Base-by-base conservation (phyloP, 768 basidiomycete genomes). In the Collybia mongolica region DNA sequence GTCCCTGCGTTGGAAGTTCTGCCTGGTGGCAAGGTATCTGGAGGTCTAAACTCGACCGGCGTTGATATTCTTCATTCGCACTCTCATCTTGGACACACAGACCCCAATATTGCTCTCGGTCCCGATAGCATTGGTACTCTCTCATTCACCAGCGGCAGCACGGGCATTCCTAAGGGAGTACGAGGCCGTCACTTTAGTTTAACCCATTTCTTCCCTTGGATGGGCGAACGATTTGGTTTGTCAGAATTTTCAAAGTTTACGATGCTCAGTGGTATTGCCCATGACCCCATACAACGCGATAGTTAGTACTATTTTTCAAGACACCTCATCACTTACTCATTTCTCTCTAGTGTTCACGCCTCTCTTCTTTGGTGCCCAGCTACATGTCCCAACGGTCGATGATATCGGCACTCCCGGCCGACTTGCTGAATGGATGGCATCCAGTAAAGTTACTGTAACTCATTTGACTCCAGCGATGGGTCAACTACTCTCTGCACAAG, bases 161-260 rank as follows among this genome's bases (percentile, higher is more conserved):
- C 97, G 0, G 96, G 97, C 23, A 93, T 98, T 40, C 97, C 97
- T 0, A 98, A 99, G 72, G 96, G 96, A n/a, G 96, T 99, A 17
- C 82, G 81, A 53, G 97, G 97, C 0, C 75, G 97, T 39, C 97
- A 99, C 66, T 98, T 90, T 69, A 93, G 90, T 57, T 72, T 99
- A 56, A 99, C 97, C 0, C 97, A 98, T 65, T 99, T 98, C 79
- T 98, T 98, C 82, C 95, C 95, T 2, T 99, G 97, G 97, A 98
- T 99, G 97, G 88, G 88, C 18, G 72, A 92, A 63, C 72, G 84
- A 24, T 99, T 98, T 64, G 84, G 80, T 1, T 70, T 99, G 42
- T 72, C 75, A 32, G 75, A 84, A 51, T 69, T 75, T 24, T 92
- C 90, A 54, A 91, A 84, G 67, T 99, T 97, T 62, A 98, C 97